These are phyloP conservation scores for Penicillium egyptiacum DNA, from an alignment of 495 filamentous ascomycete genomes.

Conservation along the genomic window DNA sequence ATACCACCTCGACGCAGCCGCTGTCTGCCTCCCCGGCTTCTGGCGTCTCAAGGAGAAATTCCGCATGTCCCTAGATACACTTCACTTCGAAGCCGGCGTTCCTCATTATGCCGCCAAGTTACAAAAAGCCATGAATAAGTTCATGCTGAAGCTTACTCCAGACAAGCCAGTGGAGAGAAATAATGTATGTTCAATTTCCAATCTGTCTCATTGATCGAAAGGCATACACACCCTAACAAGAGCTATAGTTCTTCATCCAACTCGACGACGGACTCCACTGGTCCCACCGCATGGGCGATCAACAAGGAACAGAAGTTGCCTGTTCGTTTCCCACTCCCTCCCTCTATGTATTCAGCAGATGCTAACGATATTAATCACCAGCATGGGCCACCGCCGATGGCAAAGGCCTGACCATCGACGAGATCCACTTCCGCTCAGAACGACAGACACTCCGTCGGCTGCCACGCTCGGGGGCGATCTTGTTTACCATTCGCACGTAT, in stretches of 20 bases:
- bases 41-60: conserved; percentile 75
- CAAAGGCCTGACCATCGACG: conserved; percentile 11
- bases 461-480: conserved; percentile 63
- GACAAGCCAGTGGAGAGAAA: conserved; percentile 55
- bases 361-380: not conserved
- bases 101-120: conserved; percentile 70
- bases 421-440: conserved; percentile 63
- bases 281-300: conserved; percentile 64
- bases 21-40: conserved; percentile 70
- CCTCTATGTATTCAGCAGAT: not conserved
- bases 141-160: conserved; percentile 58
- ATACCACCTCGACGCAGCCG: conserved; percentile 71
- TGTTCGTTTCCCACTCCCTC: conserved; percentile 48
- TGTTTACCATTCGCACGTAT: conserved; percentile 69
- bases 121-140: conserved; percentile 69
- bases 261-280: conserved; percentile 64
- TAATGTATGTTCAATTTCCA: conserved; percentile 32
- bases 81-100: conserved; percentile 71
- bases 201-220: not conserved
- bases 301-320: conserved; percentile 58
- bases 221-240: not conserved
- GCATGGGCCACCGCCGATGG: conserved; percentile 20
- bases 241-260: conserved; percentile 57
- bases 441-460: conserved; percentile 66
- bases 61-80: conserved; percentile 69